Evolutionary conservation across 768 basidiomycete genomes (phyloP), one percentile per base, ranked within the genome.

Genomic region (Suillus tomentosus): DNA sequence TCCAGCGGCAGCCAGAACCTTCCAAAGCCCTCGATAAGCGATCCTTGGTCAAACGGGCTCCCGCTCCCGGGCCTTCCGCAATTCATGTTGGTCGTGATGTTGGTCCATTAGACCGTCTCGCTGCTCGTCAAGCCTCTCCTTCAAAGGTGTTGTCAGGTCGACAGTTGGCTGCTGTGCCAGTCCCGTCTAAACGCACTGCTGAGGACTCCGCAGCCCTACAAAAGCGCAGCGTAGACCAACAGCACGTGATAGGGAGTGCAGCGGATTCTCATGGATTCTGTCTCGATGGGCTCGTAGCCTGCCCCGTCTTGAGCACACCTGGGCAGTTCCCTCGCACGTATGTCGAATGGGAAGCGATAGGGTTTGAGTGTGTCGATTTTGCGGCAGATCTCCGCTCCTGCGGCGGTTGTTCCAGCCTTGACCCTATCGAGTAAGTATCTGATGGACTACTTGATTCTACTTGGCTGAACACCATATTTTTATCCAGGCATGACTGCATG

Each of bases 311-410:
- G 61, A 62, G 36, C 17, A 36, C 36, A 17, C 19, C 63, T 40
- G 64, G 56, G 9, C 19, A 47, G 24, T 56, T 62, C 24, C 68
- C 71, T 17, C 57, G 42, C 14, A 64, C 65, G 1, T 60, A 71
- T n/a, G 27, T 39, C 45, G 64, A 67, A 50, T 72, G 45, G 45
- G 50, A 27, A 63, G 69, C 31, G 5, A 27, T 64, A 3, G 74
- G 70, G 3, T 72, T 68, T 60, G 74, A 77, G 61, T 77, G 76
- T 53, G 74, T 73, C 14, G 73, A 76, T 42, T 60, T 72, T 39
- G 42, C 43, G 19, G 69, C 67, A 61, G 76, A 77, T 59, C 67
- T 76, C 37, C 60, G 56, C 9, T 71, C 71, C 54, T 77, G 73
- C 59, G 76, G 74, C 22, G 76, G 76, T 34, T 77, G 76, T 65